These are phyloP conservation scores for Fusarium kyushuense DNA, from an alignment of 2,329 filamentous ascomycete species.

Conservation along the genomic window DNA sequence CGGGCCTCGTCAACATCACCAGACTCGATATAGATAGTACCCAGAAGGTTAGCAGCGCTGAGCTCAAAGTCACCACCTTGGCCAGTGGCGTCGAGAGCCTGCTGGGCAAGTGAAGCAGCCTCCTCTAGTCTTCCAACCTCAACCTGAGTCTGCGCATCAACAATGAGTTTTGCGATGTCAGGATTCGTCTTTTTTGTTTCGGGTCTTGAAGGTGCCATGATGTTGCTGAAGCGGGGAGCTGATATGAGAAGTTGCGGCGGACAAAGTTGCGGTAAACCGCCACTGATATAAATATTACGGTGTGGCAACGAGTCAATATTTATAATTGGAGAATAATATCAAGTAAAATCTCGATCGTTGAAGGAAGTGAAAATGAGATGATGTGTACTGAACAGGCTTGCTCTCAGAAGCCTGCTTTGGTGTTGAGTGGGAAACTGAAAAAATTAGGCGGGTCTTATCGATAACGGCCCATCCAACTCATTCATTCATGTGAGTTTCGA, in stretches of 20 bases:
- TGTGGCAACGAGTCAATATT: not conserved
- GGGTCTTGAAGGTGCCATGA: constrained; percentile 59
- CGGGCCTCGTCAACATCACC: constrained; percentile 84
- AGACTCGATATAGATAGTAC: constrained; percentile 83
- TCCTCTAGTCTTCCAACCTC: constrained; percentile 58
- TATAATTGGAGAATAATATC: not conserved
- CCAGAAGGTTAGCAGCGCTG: constrained; percentile 79
- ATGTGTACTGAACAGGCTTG: constrained; percentile 20
- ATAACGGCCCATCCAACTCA: constrained; percentile 42
- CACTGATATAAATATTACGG: not conserved
- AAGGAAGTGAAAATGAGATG: constrained; percentile 10
- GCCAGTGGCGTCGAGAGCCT: constrained; percentile 59
- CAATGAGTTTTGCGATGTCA: constrained; percentile 51
- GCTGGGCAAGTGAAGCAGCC: constrained; percentile 56
- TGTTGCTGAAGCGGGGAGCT: constrained; percentile 26
- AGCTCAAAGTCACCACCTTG: constrained; percentile 65
- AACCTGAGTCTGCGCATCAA: constrained; percentile 58
- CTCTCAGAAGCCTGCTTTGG: constrained; percentile 34
- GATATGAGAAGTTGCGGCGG: constrained; percentile 1
- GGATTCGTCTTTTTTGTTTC: constrained; percentile 54
- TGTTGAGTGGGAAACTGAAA: constrained; percentile 48
- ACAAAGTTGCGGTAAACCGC: not conserved
- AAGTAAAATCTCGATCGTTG: constrained; percentile 2
- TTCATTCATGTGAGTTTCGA: not conserved
- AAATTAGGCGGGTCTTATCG: constrained; percentile 51